phyloP scores from a whole-genome alignment of 2,329 filamentous ascomycete genomes.

The Daldinia eschscholtzii region DNA sequence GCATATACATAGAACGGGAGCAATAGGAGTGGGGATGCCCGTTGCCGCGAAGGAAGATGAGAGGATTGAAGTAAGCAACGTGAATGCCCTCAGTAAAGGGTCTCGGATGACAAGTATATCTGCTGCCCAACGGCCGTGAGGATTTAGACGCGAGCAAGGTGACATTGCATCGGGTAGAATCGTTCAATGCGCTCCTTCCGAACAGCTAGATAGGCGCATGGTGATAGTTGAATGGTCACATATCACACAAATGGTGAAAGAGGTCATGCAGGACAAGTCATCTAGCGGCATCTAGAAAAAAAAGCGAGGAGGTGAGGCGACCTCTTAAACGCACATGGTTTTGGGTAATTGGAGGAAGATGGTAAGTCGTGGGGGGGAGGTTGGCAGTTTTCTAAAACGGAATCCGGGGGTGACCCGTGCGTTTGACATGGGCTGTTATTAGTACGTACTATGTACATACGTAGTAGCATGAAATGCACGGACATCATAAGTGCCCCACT shows the following conservation, averaged over 20 bases:
- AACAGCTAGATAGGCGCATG: conserved; percentile 46
- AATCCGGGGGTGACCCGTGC: conserved; percentile 42
- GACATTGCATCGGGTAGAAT: conserved; percentile 47
- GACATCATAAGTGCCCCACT: neutral
- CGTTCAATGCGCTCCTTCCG: conserved; percentile 30
- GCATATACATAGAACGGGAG: conserved; percentile 29
- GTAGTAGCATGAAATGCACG: conserved; percentile 4
- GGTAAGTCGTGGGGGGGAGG: conserved; percentile 30
- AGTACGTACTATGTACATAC: too few relatives aligned
- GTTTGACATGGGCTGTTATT: conserved; percentile 3
- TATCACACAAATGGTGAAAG: conserved; percentile 28
- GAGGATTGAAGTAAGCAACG: conserved; percentile 26
- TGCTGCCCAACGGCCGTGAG: conserved; percentile 44
- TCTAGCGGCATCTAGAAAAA: conserved; percentile 37
- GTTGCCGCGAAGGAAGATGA: conserved; percentile 29
- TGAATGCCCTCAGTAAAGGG: conserved; percentile 12
- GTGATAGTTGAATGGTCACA: conserved; percentile 41
- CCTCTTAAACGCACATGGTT: conserved; percentile 38
- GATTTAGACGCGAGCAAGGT: conserved; percentile 45
- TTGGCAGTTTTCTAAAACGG: conserved; percentile 12
- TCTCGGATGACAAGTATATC: conserved; percentile 27
- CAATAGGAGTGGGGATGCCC: conserved; percentile 30
- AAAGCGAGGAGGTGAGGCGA: conserved; percentile 45
- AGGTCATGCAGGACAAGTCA: conserved; percentile 51
- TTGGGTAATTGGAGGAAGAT: conserved; percentile 20